Percentiles rank a stretch among this genome's conserved stretches.
Conservation (phyloP, 768 basidiomycete genomes). For the Trametes meyenii region DNA sequence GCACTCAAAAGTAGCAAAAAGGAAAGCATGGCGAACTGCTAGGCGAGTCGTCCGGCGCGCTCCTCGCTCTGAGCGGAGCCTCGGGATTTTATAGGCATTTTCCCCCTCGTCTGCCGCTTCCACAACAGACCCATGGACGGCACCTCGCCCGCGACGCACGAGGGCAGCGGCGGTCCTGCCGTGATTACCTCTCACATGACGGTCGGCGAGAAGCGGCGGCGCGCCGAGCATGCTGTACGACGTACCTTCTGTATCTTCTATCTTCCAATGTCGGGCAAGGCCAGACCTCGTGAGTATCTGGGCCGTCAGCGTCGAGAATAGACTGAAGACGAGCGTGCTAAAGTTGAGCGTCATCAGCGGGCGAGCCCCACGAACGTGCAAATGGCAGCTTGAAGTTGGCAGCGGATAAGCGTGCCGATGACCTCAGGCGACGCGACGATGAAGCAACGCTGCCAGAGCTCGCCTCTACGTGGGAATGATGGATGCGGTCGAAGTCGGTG, state of each 20-base stretch:
- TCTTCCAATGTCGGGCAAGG: neutral
- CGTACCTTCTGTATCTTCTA: constrained; percentile 20
- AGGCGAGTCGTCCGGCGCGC: neutral
- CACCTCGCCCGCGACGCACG: neutral
- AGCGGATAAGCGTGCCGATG: neutral
- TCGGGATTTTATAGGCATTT: neutral
- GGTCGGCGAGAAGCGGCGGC: constrained; percentile 9
- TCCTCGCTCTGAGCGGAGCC: neutral
- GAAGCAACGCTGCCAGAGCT: neutral
- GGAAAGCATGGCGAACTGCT: constrained; percentile 2
- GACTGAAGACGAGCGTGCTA: constrained; percentile 4
- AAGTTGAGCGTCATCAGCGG: constrained; percentile 1
- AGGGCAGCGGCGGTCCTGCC: constrained; percentile 10
- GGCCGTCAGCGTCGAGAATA: constrained; percentile 20
- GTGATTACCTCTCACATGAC: constrained; percentile 22
- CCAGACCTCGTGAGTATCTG: constrained; percentile 19
- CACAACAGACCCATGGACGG: neutral
- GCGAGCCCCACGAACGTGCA: neutral
- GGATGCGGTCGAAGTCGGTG: too few species aligned
- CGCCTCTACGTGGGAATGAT: too few species aligned
- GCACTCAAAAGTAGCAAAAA: neutral
- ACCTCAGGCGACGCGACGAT: neutral
- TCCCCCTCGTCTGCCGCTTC: neutral
- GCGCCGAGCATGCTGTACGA: constrained; percentile 4
- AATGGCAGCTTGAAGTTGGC: constrained; percentile 12